phyloP scores from a whole-genome alignment of 352 stramenopile species.

The Globisporangium viniferum region DNA sequence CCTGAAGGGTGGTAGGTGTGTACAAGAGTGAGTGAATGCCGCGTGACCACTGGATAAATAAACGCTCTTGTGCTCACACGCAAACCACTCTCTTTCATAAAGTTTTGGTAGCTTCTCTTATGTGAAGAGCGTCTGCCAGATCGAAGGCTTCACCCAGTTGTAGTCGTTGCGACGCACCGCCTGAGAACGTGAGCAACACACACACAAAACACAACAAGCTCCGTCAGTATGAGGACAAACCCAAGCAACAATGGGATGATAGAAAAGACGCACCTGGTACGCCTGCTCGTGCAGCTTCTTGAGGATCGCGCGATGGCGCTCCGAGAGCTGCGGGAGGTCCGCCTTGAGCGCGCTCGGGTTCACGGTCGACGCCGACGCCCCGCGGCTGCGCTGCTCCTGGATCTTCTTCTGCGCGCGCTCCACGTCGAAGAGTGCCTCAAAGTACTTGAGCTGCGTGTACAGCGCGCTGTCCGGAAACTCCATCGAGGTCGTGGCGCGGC shows the following conservation, averaged over 20 bases:
- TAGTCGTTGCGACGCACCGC: constrained; percentile 87
- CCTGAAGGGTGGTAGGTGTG: not conserved
- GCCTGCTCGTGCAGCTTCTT: constrained; percentile 78
- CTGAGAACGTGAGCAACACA: constrained; percentile 14
- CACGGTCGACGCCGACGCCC: constrained; percentile 9
- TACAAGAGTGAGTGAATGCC: not conserved
- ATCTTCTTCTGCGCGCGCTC: constrained; percentile 86
- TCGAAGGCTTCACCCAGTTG: constrained; percentile 92
- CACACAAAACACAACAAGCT: constrained; percentile 11
- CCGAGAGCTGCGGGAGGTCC: constrained; percentile 50
- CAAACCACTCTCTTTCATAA: not conserved
- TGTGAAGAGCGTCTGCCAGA: constrained; percentile 87
- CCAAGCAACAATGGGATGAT: not conserved
- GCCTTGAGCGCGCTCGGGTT: constrained; percentile 18
- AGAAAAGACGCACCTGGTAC: constrained; percentile 38
- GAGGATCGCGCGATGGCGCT: constrained; percentile 72
- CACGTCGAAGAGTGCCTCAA: constrained; percentile 95
- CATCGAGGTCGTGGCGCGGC: constrained; percentile 86
- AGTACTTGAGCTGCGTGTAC: constrained; percentile 97
- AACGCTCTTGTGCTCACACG: not conserved
- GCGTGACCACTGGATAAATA: constrained; percentile 9
- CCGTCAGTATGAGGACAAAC: not conserved
- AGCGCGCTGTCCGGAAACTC: constrained; percentile 90
- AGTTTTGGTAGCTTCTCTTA: constrained; percentile 19
- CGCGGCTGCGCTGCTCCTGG: constrained; percentile 56